Evolutionary conservation across 1,284 basidiomycete genomes (phyloP).

Genomic region (Somion occarium): DNA sequence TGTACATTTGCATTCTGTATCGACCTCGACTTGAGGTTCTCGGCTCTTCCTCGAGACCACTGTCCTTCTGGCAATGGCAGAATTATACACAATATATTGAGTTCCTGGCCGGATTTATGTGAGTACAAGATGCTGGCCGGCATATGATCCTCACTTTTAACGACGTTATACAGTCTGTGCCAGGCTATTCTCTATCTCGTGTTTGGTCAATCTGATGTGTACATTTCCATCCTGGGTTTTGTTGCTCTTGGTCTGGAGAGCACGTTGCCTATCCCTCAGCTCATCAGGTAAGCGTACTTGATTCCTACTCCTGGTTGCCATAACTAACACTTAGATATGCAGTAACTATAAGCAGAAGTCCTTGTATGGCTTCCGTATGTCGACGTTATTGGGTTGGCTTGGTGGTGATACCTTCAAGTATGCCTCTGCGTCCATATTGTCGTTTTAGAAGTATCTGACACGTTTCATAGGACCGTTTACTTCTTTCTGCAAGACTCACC

Average conservation of each 20-base stretch:
- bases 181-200: slow-evolving; percentile 72
- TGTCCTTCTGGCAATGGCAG: slow-evolving; percentile 85
- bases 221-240: slow-evolving; percentile 70
- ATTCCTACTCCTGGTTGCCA: slow-evolving; percentile 15
- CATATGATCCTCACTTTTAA: slow-evolving; percentile 16
- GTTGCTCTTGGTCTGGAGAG: slow-evolving; percentile 77
- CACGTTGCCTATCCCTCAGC: slow-evolving; percentile 76
- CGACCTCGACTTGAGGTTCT: slow-evolving; percentile 55
- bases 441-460: background rate
- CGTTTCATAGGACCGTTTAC: slow-evolving; percentile 57
- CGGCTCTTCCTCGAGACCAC: slow-evolving; percentile 58
- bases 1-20: slow-evolving; percentile 77
- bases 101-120: slow-evolving; percentile 80
- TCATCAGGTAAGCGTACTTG: slow-evolving; percentile 55
- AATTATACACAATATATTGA: slow-evolving; percentile 76
- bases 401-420: slow-evolving; percentile 83
- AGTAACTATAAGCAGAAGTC: slow-evolving; percentile 76
- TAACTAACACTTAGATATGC: slow-evolving; percentile 5
- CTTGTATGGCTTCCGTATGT: slow-evolving; percentile 79
- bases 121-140: slow-evolving; percentile 19
- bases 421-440: slow-evolving; percentile 18
- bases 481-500: slow-evolving; percentile 71
- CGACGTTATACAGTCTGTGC: slow-evolving; percentile 43
- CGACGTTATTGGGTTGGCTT: slow-evolving; percentile 78
- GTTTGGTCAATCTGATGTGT: slow-evolving; percentile 61